A percentile compares a stretch with the other conserved stretches of the same genome.
These are phyloP conservation scores for Sinapis alba DNA, from an alignment of 441 rosid genomes.

Conservation along the genomic window DNA sequence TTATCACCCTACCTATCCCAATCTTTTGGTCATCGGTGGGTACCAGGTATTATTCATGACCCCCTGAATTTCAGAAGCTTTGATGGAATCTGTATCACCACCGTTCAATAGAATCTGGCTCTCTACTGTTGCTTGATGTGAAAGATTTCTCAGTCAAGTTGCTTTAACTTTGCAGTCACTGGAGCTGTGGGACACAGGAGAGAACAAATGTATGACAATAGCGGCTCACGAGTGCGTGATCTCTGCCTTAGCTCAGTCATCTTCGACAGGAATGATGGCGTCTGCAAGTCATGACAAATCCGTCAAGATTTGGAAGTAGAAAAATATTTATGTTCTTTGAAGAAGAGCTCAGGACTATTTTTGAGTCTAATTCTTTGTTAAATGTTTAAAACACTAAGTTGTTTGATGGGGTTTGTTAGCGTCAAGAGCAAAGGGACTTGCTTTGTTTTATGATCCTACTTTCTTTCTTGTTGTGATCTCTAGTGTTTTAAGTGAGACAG, in stretches of 20 bases:
- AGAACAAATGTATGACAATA: constrained; percentile 72
- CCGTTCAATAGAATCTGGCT: not conserved
- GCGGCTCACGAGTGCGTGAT: constrained; percentile 79
- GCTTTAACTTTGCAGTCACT: constrained; percentile 47
- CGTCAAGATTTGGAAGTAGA: constrained; percentile 87
- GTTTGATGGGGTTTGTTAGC: no score
- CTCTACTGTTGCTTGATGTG: not conserved
- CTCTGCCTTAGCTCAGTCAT: constrained; percentile 78
- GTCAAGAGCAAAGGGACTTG: not conserved
- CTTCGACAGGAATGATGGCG: constrained; percentile 71
- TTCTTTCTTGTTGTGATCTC: not conserved
- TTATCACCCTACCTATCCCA: constrained; percentile 63
- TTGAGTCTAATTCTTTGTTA: constrained; percentile 30
- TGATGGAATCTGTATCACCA: not conserved
- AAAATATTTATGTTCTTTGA: not conserved
- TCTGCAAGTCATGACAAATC: constrained; percentile 92
- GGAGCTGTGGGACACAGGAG: constrained; percentile 70
- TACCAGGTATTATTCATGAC: constrained; percentile 53
- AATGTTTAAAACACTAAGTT: constrained; percentile 23
- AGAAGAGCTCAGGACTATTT: constrained; percentile 26
- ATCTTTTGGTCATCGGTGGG: constrained; percentile 66
- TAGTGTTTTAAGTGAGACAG: not conserved
- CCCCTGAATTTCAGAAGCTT: not conserved
- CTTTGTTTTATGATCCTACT: not conserved
- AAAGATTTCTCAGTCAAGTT: not conserved